Percentiles rank a stretch among this genome's conserved stretches.
Conservation (phyloP, 805 yeast species). For the Clavispora santaluciae region DNA sequence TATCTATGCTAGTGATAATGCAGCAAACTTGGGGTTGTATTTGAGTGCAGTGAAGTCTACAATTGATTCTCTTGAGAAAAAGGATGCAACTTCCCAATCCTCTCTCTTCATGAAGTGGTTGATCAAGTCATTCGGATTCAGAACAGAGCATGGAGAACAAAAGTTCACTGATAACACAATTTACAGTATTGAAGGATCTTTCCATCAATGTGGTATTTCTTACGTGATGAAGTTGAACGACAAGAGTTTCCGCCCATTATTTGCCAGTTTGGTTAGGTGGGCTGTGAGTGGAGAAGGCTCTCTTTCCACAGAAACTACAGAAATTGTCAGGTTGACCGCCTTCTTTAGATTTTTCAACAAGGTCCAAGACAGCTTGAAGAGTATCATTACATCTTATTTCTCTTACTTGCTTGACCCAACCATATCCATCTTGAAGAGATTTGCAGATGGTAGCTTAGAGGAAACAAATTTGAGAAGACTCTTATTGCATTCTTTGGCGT, state of each 20-base stretch:
- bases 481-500: constrained; percentile 63
- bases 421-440: constrained; percentile 48
- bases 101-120: constrained; percentile 64
- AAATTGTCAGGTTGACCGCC: constrained; percentile 54
- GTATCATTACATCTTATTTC: constrained; percentile 83
- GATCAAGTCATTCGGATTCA: constrained; percentile 66
- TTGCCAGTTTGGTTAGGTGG: constrained; percentile 85
- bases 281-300: constrained; percentile 81
- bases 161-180: constrained; percentile 66
- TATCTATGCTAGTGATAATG: constrained; percentile 29
- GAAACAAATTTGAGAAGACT: constrained; percentile 63
- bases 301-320: constrained; percentile 38
- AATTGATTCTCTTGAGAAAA: constrained; percentile 66
- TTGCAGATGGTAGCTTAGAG: constrained; percentile 35
- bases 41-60: constrained; percentile 62
- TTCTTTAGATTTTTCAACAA: constrained; percentile 84
- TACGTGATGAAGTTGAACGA: constrained; percentile 91
- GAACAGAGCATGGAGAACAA: constrained; percentile 42
- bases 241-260: constrained; percentile 86
- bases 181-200: constrained; percentile 73
- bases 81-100: constrained; percentile 68
- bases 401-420: constrained; percentile 82
- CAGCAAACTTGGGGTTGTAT: constrained; percentile 56
- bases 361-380: constrained; percentile 75
- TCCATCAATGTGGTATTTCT: constrained; percentile 66